Conservation (phyloP, 805 yeast species). For the Metschnikowia anglica region DNA sequence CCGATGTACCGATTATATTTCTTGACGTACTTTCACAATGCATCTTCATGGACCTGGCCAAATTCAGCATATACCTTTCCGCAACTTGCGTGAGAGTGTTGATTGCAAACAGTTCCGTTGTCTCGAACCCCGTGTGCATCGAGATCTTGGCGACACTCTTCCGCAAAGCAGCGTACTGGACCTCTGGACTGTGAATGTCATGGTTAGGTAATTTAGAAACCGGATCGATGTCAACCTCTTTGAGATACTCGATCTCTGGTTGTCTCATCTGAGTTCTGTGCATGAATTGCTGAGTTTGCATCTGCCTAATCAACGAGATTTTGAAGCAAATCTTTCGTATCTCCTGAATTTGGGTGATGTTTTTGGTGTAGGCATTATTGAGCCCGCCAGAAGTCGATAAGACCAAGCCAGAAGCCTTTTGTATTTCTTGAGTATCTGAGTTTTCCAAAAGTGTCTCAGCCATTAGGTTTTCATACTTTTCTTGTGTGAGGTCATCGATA, state of each 20-base stretch:
- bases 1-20: constrained; percentile 40
- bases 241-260: constrained; percentile 61
- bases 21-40: constrained; percentile 65
- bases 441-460: constrained; percentile 36
- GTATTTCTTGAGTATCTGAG: constrained; percentile 26
- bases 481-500: constrained; percentile 43
- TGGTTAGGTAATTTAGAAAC: constrained; percentile 71
- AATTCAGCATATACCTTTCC: constrained; percentile 71
- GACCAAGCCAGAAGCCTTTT: constrained; percentile 30
- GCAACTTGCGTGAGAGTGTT: constrained; percentile 81
- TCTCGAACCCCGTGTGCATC: constrained; percentile 92
- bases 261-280: constrained; percentile 72
- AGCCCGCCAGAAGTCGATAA: constrained; percentile 53
- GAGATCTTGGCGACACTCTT: constrained; percentile 73
- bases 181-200: constrained; percentile 56
- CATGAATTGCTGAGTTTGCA: constrained; percentile 79
- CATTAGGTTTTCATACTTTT: constrained; percentile 34
- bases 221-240: constrained; percentile 78
- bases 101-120: constrained; percentile 73
- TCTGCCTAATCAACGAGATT: constrained; percentile 80
- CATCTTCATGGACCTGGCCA: constrained; percentile 66
- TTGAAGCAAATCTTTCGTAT: constrained; percentile 86
- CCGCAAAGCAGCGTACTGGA: constrained; percentile 65
- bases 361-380: constrained; percentile 57
- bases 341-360: constrained; percentile 79